A percentile compares a stretch with the other conserved stretches of the same genome.
phyloP scores from a whole-genome alignment of 202 grass and related monocot species.

The Schoenoplectus tabernaemontani region DNA sequence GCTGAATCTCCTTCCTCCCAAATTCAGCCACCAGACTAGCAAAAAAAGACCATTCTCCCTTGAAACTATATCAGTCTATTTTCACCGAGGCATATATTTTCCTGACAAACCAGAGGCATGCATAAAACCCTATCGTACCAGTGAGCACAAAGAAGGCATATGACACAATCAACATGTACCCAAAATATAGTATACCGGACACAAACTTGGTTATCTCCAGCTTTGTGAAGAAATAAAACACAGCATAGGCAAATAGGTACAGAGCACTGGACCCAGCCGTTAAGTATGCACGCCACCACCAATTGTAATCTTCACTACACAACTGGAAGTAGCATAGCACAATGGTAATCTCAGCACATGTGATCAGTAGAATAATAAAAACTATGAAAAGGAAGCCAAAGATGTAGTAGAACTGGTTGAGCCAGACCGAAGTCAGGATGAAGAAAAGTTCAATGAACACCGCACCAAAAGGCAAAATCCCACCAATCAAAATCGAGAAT shows the following conservation, averaged over 20 bases:
- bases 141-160: constrained; percentile 91
- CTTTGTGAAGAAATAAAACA: constrained; percentile 95
- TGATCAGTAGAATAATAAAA: constrained; percentile 73
- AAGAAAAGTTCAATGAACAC: constrained; percentile 96
- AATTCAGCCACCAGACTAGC: constrained; percentile 6
- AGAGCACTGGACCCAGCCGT: constrained; percentile 75
- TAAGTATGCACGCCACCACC: constrained; percentile 92
- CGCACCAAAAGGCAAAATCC: constrained; percentile 83
- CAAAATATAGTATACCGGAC: constrained; percentile 85
- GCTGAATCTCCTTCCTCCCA: constrained; percentile 14
- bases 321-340: constrained; percentile 95
- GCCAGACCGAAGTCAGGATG: constrained; percentile 87
- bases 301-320: constrained; percentile 87
- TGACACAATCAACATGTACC: constrained; percentile 85
- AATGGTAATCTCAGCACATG: constrained; percentile 84
- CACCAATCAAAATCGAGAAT: constrained; percentile 82
- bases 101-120: constrained; percentile 86
- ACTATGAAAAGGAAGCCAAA: constrained; percentile 94
- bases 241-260: constrained; percentile 77
- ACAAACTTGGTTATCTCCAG: constrained; percentile 92
- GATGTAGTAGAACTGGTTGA: constrained; percentile 96
- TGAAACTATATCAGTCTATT: constrained; percentile 53
- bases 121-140: constrained; percentile 83
- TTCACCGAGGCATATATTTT: constrained; percentile 90
- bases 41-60: constrained; percentile 2